Percentiles rank a stretch among this genome's conserved stretches.
Conservation (phyloP, 2,329 filamentous ascomycete genomes). For the Penicillium hesseltinei region DNA sequence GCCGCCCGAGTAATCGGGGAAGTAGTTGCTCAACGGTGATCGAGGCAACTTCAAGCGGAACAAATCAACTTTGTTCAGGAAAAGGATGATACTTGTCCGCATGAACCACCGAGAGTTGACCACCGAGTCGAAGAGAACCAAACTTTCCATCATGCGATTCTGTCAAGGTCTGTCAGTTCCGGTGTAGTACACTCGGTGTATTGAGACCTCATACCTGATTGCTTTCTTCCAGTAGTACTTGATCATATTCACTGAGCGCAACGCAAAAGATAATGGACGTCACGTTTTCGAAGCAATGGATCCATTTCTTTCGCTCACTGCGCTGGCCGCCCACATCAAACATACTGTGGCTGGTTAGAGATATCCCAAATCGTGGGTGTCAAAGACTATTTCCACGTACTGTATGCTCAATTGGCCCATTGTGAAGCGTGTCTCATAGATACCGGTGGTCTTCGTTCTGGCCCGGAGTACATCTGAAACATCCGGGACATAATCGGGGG, state of each 20-base stretch:
- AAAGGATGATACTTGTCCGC: constrained; percentile 96
- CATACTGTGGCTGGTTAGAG: constrained; percentile 64
- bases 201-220: constrained; percentile 69
- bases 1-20: constrained; percentile 95
- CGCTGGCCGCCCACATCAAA: constrained; percentile 97
- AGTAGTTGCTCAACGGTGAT: constrained; percentile 90
- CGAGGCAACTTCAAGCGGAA: constrained; percentile 92
- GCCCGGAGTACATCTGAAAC: constrained; percentile 95
- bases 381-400: constrained; percentile 56
- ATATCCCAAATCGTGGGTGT: constrained; percentile 18
- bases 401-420: constrained; percentile 99
- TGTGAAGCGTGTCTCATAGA: constrained; percentile 97
- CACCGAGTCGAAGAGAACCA: constrained; percentile 94
- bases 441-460: constrained; percentile 96
- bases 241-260: constrained; percentile 95
- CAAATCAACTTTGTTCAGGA: constrained; percentile 97
- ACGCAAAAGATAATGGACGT: constrained; percentile 99
- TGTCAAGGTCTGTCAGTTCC: constrained; percentile 40
- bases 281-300: constrained; percentile 99
- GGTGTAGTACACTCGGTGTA: neutral
- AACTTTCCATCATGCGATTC: constrained; percentile 99
- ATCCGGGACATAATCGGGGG: constrained; percentile 81
- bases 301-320: constrained; percentile 99
- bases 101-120: constrained; percentile 99
- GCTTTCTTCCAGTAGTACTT: constrained; percentile 93